Conservation (phyloP, 2,329 filamentous ascomycete species). For the Penicillium decumbens region DNA sequence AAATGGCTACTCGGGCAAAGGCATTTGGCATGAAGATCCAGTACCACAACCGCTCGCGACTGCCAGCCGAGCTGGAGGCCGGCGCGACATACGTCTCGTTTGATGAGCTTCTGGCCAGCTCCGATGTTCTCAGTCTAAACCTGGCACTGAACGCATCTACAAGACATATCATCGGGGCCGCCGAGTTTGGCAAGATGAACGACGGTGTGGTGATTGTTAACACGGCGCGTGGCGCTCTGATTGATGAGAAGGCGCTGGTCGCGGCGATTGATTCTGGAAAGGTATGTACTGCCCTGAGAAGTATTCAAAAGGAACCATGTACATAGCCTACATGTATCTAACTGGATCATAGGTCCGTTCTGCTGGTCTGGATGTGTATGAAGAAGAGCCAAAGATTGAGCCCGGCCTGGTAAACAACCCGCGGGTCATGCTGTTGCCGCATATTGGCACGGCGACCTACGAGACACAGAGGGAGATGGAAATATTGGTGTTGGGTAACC, state of each 20-base stretch:
- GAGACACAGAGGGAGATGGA: slow-evolving; percentile 62
- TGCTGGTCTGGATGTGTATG: slow-evolving; percentile 46
- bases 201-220: slow-evolving; percentile 44
- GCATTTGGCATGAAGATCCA: slow-evolving; percentile 47
- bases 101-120: slow-evolving; percentile 43
- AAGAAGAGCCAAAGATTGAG: slow-evolving; percentile 46
- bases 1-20: slow-evolving; percentile 43
- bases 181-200: slow-evolving; percentile 45
- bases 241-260: slow-evolving; percentile 47
- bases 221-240: slow-evolving; percentile 43
- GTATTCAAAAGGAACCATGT: not conserved
- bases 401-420: slow-evolving; percentile 45
- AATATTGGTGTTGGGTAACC: slow-evolving; percentile 54
- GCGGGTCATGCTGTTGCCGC: slow-evolving; percentile 53
- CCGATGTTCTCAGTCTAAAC: slow-evolving; percentile 47
- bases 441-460: slow-evolving; percentile 57
- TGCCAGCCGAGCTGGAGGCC: slow-evolving; percentile 39
- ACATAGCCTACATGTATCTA: not conserved
- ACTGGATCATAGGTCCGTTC: slow-evolving; percentile 33
- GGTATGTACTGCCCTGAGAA: slow-evolving; percentile 21
- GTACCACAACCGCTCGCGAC: slow-evolving; percentile 45
- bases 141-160: slow-evolving; percentile 44
- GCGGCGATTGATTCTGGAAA: slow-evolving; percentile 44
- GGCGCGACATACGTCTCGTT: slow-evolving; percentile 45
- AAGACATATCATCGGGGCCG: slow-evolving; percentile 44